Conservation (phyloP, 1,139 yeast species). For the Magnusiomyces ingens region DNA sequence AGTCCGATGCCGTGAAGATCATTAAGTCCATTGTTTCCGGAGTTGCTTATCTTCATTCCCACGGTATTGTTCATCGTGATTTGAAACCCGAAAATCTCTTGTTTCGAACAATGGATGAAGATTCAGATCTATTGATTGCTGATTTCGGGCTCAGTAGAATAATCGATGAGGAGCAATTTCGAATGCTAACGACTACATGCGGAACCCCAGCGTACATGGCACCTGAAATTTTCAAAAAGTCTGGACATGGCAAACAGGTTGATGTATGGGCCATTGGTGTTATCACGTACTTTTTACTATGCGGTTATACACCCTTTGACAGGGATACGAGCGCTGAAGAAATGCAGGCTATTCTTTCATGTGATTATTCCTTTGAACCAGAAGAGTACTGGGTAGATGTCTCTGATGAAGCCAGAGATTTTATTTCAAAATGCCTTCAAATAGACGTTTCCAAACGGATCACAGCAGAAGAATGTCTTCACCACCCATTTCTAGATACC, state of each 20-base stretch:
- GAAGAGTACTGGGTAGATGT: conserved; percentile 52
- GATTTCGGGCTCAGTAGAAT: conserved; percentile 64
- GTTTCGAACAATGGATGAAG: conserved; percentile 39
- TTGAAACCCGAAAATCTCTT: conserved; percentile 88
- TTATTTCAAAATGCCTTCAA: conserved; percentile 49
- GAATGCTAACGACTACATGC: conserved; percentile 46
- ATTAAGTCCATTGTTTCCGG: conserved; percentile 43
- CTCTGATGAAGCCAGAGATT: conserved; percentile 51
- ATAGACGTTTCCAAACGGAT: conserved; percentile 44
- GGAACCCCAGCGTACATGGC: conserved; percentile 78
- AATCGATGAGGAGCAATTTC: conserved; percentile 40
- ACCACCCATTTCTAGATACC: conserved; percentile 43
- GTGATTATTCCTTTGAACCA: conserved; percentile 57
- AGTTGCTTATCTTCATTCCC: conserved; percentile 63
- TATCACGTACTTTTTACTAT: conserved; percentile 58
- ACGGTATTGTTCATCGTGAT: conserved; percentile 85
- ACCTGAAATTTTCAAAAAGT: conserved; percentile 52
- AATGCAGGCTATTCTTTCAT: conserved; percentile 49
- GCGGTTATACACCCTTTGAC: conserved; percentile 77
- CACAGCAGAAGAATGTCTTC: conserved; percentile 41
- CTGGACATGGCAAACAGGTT: conserved; percentile 53
- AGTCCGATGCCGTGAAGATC: conserved; percentile 46
- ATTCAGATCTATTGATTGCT: conserved; percentile 53
- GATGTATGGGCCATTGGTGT: conserved; percentile 81
- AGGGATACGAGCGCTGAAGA: conserved; percentile 69